These are phyloP conservation scores for Breviolum minutum DNA, from an alignment of 73 alveolate species.

Conservation along the genomic window DNA sequence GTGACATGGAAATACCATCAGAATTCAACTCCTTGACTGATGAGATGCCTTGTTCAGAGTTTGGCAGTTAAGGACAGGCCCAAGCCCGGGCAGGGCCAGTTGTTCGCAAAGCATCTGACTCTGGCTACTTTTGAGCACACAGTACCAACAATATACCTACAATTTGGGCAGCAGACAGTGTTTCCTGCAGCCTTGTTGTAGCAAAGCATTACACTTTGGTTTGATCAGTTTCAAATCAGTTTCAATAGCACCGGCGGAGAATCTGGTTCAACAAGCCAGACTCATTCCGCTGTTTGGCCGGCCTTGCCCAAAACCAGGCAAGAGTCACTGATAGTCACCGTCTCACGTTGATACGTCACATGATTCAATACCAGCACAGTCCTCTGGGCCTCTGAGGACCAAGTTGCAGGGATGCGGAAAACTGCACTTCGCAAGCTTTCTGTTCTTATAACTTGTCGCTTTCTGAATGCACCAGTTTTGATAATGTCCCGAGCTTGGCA, in stretches of 20 bases:
- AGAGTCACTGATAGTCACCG: slow-evolving; percentile 1
- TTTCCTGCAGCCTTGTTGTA: not conserved
- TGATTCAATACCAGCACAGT: too few relatives aligned
- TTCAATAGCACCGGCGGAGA: not conserved
- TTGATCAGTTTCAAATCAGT: too few relatives aligned
- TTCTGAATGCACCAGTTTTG: too few relatives aligned
- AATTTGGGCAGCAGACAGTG: not conserved
- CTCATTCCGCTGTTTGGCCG: not conserved
- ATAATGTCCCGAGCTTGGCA: too few relatives aligned
- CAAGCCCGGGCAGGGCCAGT: slow-evolving; percentile 85
- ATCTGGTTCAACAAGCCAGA: not conserved
- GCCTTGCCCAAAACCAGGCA: slow-evolving; percentile 30
- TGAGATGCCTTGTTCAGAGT: not conserved
- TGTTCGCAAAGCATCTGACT: slow-evolving; percentile 49
- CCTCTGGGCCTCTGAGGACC: too few relatives aligned
- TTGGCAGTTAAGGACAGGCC: slow-evolving; percentile 39
- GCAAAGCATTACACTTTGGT: too few relatives aligned
- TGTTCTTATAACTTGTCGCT: too few relatives aligned
- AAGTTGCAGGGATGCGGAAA: too few relatives aligned
- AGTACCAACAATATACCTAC: not conserved
- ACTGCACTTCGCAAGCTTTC: too few relatives aligned
- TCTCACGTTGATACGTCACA: not conserved
- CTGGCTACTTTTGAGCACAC: slow-evolving; percentile 5
- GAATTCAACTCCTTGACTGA: too few relatives aligned
- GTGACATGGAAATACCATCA: too few relatives aligned